Evolutionary conservation across 2,329 filamentous ascomycete genomes (phyloP), one percentile per base, ranked within the genome.

Genomic region (Hypoxylon rubiginosum): DNA sequence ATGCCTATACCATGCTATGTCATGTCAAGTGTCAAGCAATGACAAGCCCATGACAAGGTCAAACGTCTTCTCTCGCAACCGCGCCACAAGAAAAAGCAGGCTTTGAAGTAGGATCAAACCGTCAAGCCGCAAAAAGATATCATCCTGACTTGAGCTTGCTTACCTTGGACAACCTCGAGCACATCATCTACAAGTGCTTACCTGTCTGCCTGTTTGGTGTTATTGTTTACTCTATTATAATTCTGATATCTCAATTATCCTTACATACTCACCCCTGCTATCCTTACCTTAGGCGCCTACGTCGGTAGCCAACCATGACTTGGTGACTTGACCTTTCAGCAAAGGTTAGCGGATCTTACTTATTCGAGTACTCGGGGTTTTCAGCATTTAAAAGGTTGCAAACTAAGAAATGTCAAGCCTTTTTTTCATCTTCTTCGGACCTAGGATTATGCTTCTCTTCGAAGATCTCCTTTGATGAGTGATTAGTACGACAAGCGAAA

Each of bases 401-500:
- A 36, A 13, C 13, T 36, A 4, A 13, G 11, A 13, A 11, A 4
- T 36, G 32, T 36, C 3, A 36, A 24, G 21, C 21, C 21, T 24
- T 24, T 24, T 36, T 36, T 11, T 36, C n/a, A n/a, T n/a, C n/a
- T n/a, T n/a, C n/a, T 36, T 36, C 9, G 32, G 32, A 13, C 32
- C 32, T 36, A 13, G 1, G 32, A 36, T 36, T 36, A 11, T 9
- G 4, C 15, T 43, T 43, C 8, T 17, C 17, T 10, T 10, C 17
- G n/a, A 43, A 6, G 13, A 7, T 45, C 17, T 8, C 15, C 24
- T 28, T 49, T 49, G 21, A 30, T 19, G 15, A 19, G 8, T 32
- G 52, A 19, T 55, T 32, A 15, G 36, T 28, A 46, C n/a, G n/a
- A 52, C 34, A 62, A 46, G 24, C 32, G 46, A 62, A 26, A 26